Evolutionary conservation across 257 asterid genomes (phyloP), one percentile per base, ranked within the genome.

Genomic region (Solanum bulbocastanum): DNA sequence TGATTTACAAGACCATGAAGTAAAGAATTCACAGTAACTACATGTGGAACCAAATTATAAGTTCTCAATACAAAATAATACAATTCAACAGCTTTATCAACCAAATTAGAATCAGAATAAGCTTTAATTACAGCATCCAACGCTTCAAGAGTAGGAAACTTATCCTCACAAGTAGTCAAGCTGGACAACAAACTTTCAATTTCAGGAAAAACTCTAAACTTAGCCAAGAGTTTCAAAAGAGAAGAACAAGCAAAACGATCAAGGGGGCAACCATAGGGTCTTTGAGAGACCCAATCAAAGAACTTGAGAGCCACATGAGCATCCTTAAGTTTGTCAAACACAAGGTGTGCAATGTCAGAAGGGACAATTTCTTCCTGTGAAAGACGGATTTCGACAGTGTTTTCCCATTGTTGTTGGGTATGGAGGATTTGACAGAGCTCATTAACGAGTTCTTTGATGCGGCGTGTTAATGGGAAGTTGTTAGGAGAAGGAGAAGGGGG

Each of bases 271-370:
- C 92, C 88, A 73, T 88, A 86, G 10, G 92, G 90, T 87, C 93
- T 93, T 56, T 60, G 88, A 46, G 94, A 88, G 76, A 93, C 89
- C 88, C 98, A 97, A 85, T 86, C 91, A 52, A 92, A 94, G 95
- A 97, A 97, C 82, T 92, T 95, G 83, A 97, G 92, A 86, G 96
- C 99, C 88, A 94, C 89, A 82, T 87, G 91, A 62, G 92, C 89
- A 89, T 97, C 94, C 32, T 91, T 98, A 92, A 96, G 90, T 95
- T 91, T 94, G 91, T 95, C 99, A 91, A 97, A 94, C 98, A 97
- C 96, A 23, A 90, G 87, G 96, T 92, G 94, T 87, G 99, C 99
- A 93, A 97, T 91, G 40, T 95, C 95, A 0, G 98, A 91, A 20
- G 98, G 98, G 69, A 93, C 90, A 9, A 92, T 87, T 37, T 93